Evolutionary conservation across 1,284 basidiomycete genomes (phyloP).

Genomic region (Vanrija sp.): DNA sequence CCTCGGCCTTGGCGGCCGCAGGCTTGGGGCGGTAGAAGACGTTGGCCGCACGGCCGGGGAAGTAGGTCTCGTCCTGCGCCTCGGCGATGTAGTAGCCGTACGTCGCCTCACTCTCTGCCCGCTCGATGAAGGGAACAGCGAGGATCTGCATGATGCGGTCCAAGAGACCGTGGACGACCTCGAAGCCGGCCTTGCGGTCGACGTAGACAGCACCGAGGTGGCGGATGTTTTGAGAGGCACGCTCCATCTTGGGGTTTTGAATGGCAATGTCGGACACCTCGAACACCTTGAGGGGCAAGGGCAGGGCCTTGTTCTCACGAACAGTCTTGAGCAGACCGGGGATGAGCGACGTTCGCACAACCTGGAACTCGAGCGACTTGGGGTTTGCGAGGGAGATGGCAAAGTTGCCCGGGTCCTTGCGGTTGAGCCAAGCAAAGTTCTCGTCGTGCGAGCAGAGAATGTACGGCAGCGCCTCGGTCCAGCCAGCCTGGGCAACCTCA

Average conservation of each 20-base stretch:
- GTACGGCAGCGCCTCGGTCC: conserved; percentile 90
- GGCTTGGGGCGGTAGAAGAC: conserved; percentile 75
- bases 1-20: conserved; percentile 32
- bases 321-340: conserved; percentile 95
- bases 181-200: conserved; percentile 94
- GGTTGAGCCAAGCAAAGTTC: conserved; percentile 91
- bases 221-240: conserved; percentile 81
- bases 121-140: conserved; percentile 74
- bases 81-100: conserved; percentile 91
- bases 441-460: conserved; percentile 99
- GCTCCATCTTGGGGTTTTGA: conserved; percentile 73
- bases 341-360: conserved; percentile 90
- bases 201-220: conserved; percentile 90
- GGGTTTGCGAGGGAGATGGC: conserved; percentile 94
- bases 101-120: conserved; percentile 56
- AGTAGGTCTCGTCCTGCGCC: conserved; percentile 82
- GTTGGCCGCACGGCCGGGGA: conserved; percentile 88
- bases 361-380: conserved; percentile 96
- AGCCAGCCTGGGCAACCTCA: conserved; percentile 92
- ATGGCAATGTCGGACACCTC: conserved; percentile 91
- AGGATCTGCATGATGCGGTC: conserved; percentile 94
- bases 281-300: conserved; percentile 89
- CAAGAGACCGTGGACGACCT: conserved; percentile 90
- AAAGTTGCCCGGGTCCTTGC: conserved; percentile 69
- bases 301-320: conserved; percentile 90